Percentiles rank a stretch among this genome's conserved stretches.
Evolutionary conservation across 768 basidiomycete species (phyloP).

Genomic region (Lactifluus subvellereus): DNA sequence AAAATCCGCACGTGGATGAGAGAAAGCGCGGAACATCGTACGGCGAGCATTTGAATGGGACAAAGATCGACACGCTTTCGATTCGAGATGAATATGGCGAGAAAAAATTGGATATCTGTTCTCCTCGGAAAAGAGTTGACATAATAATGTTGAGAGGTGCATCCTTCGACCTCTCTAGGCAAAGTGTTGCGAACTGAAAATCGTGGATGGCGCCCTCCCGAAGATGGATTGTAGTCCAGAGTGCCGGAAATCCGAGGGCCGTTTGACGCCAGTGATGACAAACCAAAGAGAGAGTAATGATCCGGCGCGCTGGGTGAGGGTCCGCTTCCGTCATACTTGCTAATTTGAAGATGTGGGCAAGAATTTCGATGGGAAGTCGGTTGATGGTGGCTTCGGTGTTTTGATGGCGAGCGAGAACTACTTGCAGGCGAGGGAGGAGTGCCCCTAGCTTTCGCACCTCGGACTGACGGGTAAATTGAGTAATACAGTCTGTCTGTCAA

Average conservation of each 20-base stretch:
- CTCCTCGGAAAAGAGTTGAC: conserved; percentile 23
- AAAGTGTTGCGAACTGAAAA: conserved; percentile 23
- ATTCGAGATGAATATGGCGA: conserved; percentile 21
- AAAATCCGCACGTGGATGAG: conserved; percentile 21
- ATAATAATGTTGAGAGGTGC: conserved; percentile 21
- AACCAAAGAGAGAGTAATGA: conserved; percentile 22
- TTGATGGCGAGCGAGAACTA: conserved; percentile 17
- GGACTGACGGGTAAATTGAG: conserved; percentile 10
- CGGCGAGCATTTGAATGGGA: conserved; percentile 22
- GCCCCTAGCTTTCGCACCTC: conserved; percentile 17
- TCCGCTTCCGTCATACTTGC: conserved; percentile 11
- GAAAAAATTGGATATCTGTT: conserved; percentile 24
- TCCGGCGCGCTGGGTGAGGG: conserved; percentile 13
- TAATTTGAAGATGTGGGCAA: conserved; percentile 21
- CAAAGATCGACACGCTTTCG: conserved; percentile 18
- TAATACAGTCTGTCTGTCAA: background rate
- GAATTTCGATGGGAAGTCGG: conserved; percentile 20
- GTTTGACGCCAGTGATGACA: conserved; percentile 25
- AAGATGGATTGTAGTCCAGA: conserved; percentile 25
- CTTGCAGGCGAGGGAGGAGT: conserved; percentile 22
- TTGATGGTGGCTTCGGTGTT: conserved; percentile 16
- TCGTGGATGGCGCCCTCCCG: conserved; percentile 23
- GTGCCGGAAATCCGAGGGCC: conserved; percentile 21
- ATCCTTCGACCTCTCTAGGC: conserved; percentile 22
- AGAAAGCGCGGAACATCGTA: conserved; percentile 21